Evolutionary conservation across 495 filamentous ascomycete species (phyloP), one percentile per base, ranked within the genome.

Genomic region (Acidiella bohemica): DNA sequence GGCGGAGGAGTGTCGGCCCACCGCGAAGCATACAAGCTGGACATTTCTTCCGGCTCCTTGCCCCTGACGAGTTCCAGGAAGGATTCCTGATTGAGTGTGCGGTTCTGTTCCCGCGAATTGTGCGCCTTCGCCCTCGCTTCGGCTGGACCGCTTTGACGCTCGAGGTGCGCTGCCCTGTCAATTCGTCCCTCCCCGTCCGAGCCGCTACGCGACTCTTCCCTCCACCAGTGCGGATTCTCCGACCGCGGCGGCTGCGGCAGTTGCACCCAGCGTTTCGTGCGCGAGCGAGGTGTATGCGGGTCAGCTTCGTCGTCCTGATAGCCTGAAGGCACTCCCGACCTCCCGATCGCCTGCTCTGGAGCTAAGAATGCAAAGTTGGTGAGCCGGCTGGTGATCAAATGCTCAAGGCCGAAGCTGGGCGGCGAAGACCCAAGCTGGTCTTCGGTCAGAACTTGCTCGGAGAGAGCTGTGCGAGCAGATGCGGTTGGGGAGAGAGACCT

Each of bases 81-180:
- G 26, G 59, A 50, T 25, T 58, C 49, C 43, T 57, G 60, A 28
- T 52, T 53, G 30, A 63, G 36, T 5, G 59, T 63, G 31, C 46
- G 51, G 37, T 63, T 63, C 32, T 39, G 47, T 24, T 48, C 47
- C 19, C 53, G 42, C 18, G 50, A 26, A 32, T 39, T 53, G 29
- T 63, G 60, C 9, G 50, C 40, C 27, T 52, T 51, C 18, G 17
- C 1, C 17, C 26, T 27, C n/a, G n/a, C n/a, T n/a, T n/a, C n/a
- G n/a, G n/a, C n/a, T n/a, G n/a, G n/a, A n/a, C n/a, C n/a, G n/a
- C n/a, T n/a, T 11, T 26, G 7, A 14, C 14, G 7, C 11, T 1
- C n/a, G 6, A 2, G 34, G 29, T 23, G 3, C 19, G 14, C 27
- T 27, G 35, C 32, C 3, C 19, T 17, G 3, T 27, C 22, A 18